Evolutionary conservation across 2,329 filamentous ascomycete genomes (phyloP).

Genomic region (Arthrobotrys conoides): DNA sequence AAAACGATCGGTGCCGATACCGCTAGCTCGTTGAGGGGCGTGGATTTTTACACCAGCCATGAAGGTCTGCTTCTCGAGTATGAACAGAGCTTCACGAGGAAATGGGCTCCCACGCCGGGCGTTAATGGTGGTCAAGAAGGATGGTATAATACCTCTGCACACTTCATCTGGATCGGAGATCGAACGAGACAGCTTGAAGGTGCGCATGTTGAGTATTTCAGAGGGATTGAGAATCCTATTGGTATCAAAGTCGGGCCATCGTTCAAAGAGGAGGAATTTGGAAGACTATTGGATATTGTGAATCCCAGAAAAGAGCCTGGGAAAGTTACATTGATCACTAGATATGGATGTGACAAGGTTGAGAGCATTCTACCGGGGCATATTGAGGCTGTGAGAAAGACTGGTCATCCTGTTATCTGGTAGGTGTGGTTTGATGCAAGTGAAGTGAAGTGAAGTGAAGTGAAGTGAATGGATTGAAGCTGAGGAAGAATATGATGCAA

Average conservation of each 20-base stretch:
- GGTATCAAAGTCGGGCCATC: constrained; percentile 95
- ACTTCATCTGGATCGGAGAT: constrained; percentile 99
- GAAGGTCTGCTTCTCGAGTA: constrained; percentile 95
- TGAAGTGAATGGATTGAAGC: no score
- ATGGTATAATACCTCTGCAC: constrained; percentile 90
- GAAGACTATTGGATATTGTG: constrained; percentile 83
- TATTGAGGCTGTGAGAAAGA: constrained; percentile 88
- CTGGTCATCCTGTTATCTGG: constrained; percentile 72
- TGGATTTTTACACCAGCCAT: constrained; percentile 95
- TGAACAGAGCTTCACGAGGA: constrained; percentile 86
- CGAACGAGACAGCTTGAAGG: constrained; percentile 93
- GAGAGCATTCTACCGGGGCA: constrained; percentile 82
- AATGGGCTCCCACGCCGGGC: constrained; percentile 74
- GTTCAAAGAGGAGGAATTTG: constrained; percentile 82
- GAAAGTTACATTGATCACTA: constrained; percentile 95
- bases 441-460: no score
- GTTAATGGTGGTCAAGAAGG: constrained; percentile 67
- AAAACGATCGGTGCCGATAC: constrained; percentile 91
- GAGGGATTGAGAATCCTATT: constrained; percentile 94
- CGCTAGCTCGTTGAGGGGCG: constrained; percentile 85
- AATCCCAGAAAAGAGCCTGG: constrained; percentile 87
- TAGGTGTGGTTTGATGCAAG: constrained; percentile 45
- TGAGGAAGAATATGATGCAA: not conserved
- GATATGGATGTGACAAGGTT: constrained; percentile 87
- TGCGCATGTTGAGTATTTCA: constrained; percentile 97